Evolutionary conservation across 2,329 filamentous ascomycete species (phyloP), one percentile per base, ranked within the genome.

Genomic region (Trichoderma guizhouense): DNA sequence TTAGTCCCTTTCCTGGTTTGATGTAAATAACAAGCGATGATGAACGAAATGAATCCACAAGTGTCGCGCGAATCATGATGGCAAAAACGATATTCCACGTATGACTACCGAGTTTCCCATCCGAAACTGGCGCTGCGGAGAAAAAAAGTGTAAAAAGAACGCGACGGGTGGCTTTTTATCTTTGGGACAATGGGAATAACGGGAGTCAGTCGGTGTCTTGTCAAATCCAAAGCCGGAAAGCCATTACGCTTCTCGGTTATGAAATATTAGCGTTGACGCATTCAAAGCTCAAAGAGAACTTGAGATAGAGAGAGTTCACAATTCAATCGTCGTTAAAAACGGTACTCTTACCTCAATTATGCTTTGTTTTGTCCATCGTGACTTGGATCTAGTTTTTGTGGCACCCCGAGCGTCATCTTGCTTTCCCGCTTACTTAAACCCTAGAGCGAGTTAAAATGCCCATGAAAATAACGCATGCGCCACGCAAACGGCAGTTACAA

Each of bases 391-490:
- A n/a, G 39, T 61, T 51, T 47, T 69, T 61, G 66, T 69, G 55
- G 36, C 65, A 60, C 30, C 51, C 9, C 7, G 18, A 58, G 43
- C 36, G 66, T 24, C 51, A 69, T 69, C 55, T n/a, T 36, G 53
- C 66, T 62, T 62, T 15, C 7, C 2, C 21, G 64, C 64, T 67
- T 64, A 53, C 34, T 39, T 24, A 71, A 53, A 43, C 61, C 55
- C 26, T 57, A 24, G 34, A 21, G 60, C 28, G 30, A 18, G 21
- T 11, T 32, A 14, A 47, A 9, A 47, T 32, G 32, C 32, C 32
- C 32, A 53, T n/a, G 55, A 68, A 72, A 72, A 72, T 72, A 30
- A 57, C 70, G 63, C 70, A 66, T 24, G 53, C 65, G 53, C 53
- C 30, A 71, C 63, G 39, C 32, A 30, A 26, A 36, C 34, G 34